Evolutionary conservation across 1,284 basidiomycete genomes (phyloP).

Genomic region (Pulveroboletus sp.): DNA sequence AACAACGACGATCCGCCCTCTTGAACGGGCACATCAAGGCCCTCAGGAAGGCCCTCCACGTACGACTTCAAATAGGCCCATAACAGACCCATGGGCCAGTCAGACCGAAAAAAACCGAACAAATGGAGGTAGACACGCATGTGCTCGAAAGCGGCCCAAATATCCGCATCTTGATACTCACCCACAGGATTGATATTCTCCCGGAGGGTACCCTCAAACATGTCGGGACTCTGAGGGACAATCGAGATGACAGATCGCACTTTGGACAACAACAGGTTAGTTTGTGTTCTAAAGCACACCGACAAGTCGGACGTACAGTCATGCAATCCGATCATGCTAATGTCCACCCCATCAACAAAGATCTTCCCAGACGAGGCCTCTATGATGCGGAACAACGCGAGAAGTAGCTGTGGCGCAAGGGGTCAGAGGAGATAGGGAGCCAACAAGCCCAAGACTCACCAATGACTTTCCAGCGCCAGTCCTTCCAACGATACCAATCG

Average conservation of each 20-base stretch:
- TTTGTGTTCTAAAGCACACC: neutral
- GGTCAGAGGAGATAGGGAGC: neutral
- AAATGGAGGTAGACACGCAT: slow-evolving; percentile 35
- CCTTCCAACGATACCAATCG: slow-evolving; percentile 83
- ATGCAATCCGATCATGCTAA: slow-evolving; percentile 79
- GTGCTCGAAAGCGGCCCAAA: slow-evolving; percentile 81
- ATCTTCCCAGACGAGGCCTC: slow-evolving; percentile 82
- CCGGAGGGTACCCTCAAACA: slow-evolving; percentile 85
- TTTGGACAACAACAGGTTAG: slow-evolving; percentile 24
- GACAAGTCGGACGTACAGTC: slow-evolving; percentile 49
- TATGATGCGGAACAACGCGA: slow-evolving; percentile 77
- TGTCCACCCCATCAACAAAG: slow-evolving; percentile 80
- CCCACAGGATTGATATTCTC: slow-evolving; percentile 83
- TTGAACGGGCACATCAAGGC: slow-evolving; percentile 72
- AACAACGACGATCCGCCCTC: slow-evolving; percentile 85
- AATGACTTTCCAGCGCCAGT: slow-evolving; percentile 94
- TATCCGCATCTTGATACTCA: slow-evolving; percentile 67
- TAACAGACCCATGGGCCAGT: neutral
- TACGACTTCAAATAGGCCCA: slow-evolving; percentile 68
- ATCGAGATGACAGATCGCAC: slow-evolving; percentile 80
- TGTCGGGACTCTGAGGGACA: slow-evolving; percentile 80
- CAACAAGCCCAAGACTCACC: slow-evolving; percentile 39
- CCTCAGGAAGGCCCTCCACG: slow-evolving; percentile 66
- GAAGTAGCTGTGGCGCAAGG: slow-evolving; percentile 42
- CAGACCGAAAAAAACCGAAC: neutral